phyloP scores from a whole-genome alignment of 805 yeast genomes.

The Kuraishia ogatae region DNA sequence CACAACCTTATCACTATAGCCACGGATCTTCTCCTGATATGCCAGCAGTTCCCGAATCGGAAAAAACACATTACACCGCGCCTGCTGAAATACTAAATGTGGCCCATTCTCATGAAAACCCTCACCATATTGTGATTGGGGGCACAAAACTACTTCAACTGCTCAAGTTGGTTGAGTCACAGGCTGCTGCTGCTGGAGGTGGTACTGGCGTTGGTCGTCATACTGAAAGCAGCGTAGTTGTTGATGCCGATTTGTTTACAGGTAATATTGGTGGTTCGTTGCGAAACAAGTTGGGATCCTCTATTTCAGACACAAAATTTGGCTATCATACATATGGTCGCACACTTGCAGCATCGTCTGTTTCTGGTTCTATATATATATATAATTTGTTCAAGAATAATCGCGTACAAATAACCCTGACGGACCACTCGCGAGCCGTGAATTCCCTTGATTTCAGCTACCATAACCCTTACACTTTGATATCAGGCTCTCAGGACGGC shows the following conservation, averaged over 20 bases:
- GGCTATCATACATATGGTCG: constrained; percentile 31
- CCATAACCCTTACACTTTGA: constrained; percentile 28
- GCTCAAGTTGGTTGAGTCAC: constrained; percentile 21
- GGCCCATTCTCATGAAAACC: constrained; percentile 24
- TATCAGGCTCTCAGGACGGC: constrained; percentile 78
- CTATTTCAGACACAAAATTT: constrained; percentile 32
- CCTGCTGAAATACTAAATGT: constrained; percentile 22
- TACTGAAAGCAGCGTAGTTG: background rate
- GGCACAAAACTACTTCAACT: constrained; percentile 33
- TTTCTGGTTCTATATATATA: constrained; percentile 36
- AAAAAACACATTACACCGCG: background rate
- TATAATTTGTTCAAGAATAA: constrained; percentile 20
- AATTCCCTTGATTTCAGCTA: constrained; percentile 33
- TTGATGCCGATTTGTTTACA: constrained; percentile 20
- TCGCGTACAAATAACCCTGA: constrained; percentile 19
- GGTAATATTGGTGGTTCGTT: constrained; percentile 12
- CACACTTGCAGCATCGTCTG: constrained; percentile 33
- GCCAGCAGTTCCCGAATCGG: background rate
- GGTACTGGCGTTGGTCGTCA: too few relatives aligned
- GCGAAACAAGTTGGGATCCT: constrained; percentile 27
- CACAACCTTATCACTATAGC: background rate
- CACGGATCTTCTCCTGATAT: background rate
- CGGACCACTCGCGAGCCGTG: constrained; percentile 37
- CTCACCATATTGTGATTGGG: constrained; percentile 28
- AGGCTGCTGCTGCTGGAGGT: constrained; percentile 19